phyloP scores from a whole-genome alignment of 2,329 filamentous ascomycete species.

The Ceratocystiopsis brevicomis region DNA sequence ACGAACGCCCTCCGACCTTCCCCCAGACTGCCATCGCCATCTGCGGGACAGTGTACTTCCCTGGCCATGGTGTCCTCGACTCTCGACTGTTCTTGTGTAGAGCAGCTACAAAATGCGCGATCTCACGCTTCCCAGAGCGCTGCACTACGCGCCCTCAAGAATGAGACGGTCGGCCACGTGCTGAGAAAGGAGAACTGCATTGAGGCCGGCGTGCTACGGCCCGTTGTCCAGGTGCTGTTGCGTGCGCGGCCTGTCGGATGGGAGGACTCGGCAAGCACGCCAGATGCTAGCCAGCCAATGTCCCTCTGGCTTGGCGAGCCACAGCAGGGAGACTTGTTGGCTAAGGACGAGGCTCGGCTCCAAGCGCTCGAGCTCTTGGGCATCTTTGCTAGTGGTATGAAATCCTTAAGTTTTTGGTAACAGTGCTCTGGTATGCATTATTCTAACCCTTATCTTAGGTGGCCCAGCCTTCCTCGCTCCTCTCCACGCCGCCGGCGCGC shows the following conservation, averaged over 20 bases:
- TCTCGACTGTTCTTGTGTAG: constrained; percentile 23
- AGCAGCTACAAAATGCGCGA: constrained; percentile 36
- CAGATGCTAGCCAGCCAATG: too few species aligned
- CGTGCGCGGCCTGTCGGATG: constrained; percentile 9
- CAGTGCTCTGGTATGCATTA: neutral
- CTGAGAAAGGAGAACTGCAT: constrained; percentile 73
- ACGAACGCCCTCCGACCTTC: too few species aligned
- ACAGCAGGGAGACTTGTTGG: constrained; percentile 21
- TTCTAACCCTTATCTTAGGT: constrained; percentile 27
- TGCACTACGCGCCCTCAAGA: constrained; percentile 59
- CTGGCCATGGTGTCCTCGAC: too few species aligned
- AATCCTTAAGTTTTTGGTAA: too few species aligned
- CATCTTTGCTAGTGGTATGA: constrained; percentile 61
- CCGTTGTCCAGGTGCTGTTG: constrained; percentile 29
- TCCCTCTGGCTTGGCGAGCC: too few species aligned
- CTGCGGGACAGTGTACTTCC: too few species aligned
- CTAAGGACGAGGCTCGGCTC: constrained; percentile 49
- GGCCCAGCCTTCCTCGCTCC: constrained; percentile 63
- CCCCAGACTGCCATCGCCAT: too few species aligned
- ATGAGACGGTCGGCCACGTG: constrained; percentile 73
- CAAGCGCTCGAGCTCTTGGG: constrained; percentile 73
- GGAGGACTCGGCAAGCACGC: too few species aligned
- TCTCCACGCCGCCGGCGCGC: constrained; percentile 45
- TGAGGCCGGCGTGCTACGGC: constrained; percentile 45
- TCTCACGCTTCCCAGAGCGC: constrained; percentile 32